Base-by-base conservation (phyloP, 441 rosid species). In the Erodium chrysanthum region DNA sequence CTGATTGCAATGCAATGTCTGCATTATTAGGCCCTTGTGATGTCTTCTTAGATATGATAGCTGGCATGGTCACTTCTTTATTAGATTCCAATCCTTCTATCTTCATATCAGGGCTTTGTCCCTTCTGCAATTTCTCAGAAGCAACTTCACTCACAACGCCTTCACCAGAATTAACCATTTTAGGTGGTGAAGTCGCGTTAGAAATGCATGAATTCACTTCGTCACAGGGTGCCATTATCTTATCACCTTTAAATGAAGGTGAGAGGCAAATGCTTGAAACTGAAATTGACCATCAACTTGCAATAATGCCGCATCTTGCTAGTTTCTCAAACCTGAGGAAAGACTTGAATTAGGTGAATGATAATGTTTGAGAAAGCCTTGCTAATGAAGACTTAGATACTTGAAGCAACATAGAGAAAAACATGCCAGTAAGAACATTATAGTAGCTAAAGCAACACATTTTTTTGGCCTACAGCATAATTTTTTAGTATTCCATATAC, bases 101-200 rank as follows among this genome's bases (percentile, higher is more conserved):
- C 18, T 60, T 60, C 33, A 60, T 6, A 52, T 69, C 77, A 25
- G 75, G 66, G 54, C 40, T 74, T 65, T 54, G 73, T 70, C 44
- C 68, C 60, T 75, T 73, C 58, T 65, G 78, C 73, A 65, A 56
- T 60, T 84, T 75, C 64, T 74, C 77, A 15, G 75, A 64, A 73
- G 77, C 74, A 65, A 66, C 77, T 72, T 75, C 70, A 63, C 79
- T 81, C 10, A 66, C 68, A 29, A 73, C 73, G 69, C 64, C 80
- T 66, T 84, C 79, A 66, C 66, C 82, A 4, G 79, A 64, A 63
- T 80, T 75, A 73, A 73, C 84, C 86, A 76, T 80, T 66, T 68
- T 68, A 65, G 64, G 70, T 73, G 71, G 66, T 20, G 69, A 76
- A 74, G 52, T 73, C 68, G 66, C 25, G 71, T 66, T 71, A 77